Evolutionary conservation across 768 basidiomycete species (phyloP).

Genomic region (Steccherinum ochraceum): DNA sequence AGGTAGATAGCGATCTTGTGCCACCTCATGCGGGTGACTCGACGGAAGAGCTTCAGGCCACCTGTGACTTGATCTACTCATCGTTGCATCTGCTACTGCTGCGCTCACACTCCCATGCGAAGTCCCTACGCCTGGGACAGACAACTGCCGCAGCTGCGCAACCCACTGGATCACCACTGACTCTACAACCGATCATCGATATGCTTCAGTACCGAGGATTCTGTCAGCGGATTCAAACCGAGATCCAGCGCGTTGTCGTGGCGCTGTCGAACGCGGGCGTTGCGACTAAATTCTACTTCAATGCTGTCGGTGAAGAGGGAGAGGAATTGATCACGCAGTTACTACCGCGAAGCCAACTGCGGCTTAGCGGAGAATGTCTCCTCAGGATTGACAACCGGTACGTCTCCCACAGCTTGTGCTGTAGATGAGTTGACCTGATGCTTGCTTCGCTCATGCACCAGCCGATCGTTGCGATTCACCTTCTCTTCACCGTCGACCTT

Average conservation of each 20-base stretch:
- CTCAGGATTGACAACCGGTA: constrained; percentile 67
- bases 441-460: constrained; percentile 18
- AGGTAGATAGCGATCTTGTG: constrained; percentile 23
- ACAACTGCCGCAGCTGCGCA: constrained; percentile 12
- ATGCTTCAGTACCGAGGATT: constrained; percentile 76
- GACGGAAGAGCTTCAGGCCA: constrained; percentile 18
- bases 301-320: constrained; percentile 64
- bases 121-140: constrained; percentile 31
- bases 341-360: constrained; percentile 31
- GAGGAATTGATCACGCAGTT: constrained; percentile 47
- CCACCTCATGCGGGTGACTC: not conserved
- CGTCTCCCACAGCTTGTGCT: no score
- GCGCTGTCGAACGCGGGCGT: constrained; percentile 53
- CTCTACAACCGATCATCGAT: constrained; percentile 74
- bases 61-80: constrained; percentile 64
- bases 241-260: constrained; percentile 44
- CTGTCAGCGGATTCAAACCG: constrained; percentile 52
- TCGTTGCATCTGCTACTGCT: constrained; percentile 59
- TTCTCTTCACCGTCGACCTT: constrained; percentile 70
- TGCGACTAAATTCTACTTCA: constrained; percentile 48
- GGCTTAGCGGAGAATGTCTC: constrained; percentile 65
- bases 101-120: constrained; percentile 47
- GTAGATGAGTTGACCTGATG: not conserved
- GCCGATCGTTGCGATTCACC: constrained; percentile 71
- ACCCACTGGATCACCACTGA: constrained; percentile 29